Conservation (phyloP, 345 rosid species). For the Eucalyptus curtisii region DNA sequence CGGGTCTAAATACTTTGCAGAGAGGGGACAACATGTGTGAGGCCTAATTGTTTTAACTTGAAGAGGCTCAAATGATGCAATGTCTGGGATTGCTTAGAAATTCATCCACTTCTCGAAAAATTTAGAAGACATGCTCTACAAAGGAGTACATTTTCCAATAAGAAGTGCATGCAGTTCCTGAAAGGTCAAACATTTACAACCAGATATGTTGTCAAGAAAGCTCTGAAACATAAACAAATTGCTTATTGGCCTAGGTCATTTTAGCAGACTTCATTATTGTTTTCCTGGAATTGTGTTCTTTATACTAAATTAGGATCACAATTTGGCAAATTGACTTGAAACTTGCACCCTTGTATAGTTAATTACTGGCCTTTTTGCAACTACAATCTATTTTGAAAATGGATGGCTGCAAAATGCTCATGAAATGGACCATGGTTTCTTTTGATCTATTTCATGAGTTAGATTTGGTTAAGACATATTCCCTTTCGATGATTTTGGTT, state of each 20-base stretch:
- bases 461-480: background rate
- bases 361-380: background rate
- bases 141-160: background rate
- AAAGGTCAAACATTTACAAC: no score
- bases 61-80: background rate
- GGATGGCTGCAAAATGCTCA: background rate
- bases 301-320: background rate
- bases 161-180: no score
- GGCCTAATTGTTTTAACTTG: background rate
- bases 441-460: background rate
- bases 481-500: background rate
- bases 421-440: background rate
- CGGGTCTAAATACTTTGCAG: fast-evolving
- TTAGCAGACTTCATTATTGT: no score
- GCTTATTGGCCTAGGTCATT: background rate
- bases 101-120: background rate
- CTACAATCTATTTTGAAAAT: background rate
- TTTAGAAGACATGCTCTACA: background rate
- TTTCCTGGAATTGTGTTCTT: background rate
- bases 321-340: background rate
- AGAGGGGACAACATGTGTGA: background rate
- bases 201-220: background rate
- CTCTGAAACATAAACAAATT: background rate
- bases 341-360: background rate
- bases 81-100: background rate